Evolutionary conservation across 1,139 yeast species (phyloP).

Genomic region (Yamadazyma kanchanaburiensis): DNA sequence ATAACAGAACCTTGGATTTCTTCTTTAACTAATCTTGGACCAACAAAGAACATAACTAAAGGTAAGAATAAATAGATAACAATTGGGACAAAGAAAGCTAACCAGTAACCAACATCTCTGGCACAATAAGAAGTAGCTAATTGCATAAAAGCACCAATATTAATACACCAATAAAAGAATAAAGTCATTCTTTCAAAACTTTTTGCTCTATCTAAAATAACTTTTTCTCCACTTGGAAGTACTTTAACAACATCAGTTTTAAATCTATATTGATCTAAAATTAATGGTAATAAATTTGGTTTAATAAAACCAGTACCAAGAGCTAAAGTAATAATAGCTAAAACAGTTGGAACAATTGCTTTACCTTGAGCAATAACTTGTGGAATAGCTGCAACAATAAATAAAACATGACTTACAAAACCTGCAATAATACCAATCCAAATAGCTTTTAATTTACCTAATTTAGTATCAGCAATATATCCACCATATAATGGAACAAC

Average conservation of each 20-base stretch:
- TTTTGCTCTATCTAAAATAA: constrained; percentile 66
- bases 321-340: constrained; percentile 37
- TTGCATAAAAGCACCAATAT: constrained; percentile 75
- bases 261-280: constrained; percentile 52
- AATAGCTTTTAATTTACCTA: constrained; percentile 41
- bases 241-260: constrained; percentile 58
- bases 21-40: constrained; percentile 33
- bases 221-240: constrained; percentile 59
- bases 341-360: constrained; percentile 32
- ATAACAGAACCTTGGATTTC: constrained; percentile 50
- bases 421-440: constrained; percentile 41
- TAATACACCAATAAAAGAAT: constrained; percentile 77
- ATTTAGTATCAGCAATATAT: constrained; percentile 37
- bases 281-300: constrained; percentile 49
- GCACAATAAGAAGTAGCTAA: constrained; percentile 76
- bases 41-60: constrained; percentile 35
- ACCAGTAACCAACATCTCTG: constrained; percentile 71
- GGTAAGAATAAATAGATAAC: constrained; percentile 49
- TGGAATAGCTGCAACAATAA: constrained; percentile 42
- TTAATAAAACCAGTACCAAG: constrained; percentile 51
- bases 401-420: constrained; percentile 34
- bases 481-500: constrained; percentile 44
- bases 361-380: constrained; percentile 29
- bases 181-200: constrained; percentile 74
- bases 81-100: constrained; percentile 63